phyloP scores from a whole-genome alignment of 768 basidiomycete genomes.

The Termitomyces sp. region DNA sequence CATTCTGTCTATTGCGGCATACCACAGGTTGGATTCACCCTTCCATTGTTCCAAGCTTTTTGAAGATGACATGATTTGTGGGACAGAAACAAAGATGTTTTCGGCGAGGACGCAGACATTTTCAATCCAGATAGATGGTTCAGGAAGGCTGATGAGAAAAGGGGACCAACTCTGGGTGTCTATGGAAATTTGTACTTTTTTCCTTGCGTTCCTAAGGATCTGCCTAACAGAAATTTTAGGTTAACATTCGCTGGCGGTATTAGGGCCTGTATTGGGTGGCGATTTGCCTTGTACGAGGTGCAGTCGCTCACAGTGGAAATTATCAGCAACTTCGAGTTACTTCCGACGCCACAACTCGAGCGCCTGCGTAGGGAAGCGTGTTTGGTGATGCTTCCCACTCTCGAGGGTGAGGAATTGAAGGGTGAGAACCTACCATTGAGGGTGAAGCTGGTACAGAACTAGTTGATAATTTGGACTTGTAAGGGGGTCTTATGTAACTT shows the following conservation, averaged over 20 bases:
- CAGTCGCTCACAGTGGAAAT: conserved; percentile 55
- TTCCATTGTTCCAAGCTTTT: neutral
- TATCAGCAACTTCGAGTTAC: conserved; percentile 53
- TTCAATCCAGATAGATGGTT: conserved; percentile 59
- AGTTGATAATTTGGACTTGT: neutral
- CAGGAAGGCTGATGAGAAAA: conserved; percentile 27
- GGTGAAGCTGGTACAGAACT: conserved; percentile 29
- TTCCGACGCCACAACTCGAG: conserved; percentile 33
- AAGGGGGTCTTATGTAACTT: neutral
- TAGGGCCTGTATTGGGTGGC: conserved; percentile 44
- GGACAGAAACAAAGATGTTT: conserved; percentile 39
- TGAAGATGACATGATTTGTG: neutral
- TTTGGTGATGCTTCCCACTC: conserved; percentile 42
- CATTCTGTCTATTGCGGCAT: conserved; percentile 47
- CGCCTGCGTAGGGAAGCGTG: conserved; percentile 39
- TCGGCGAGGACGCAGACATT: conserved; percentile 49
- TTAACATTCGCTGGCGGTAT: conserved; percentile 45
- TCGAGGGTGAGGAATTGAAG: conserved; percentile 38
- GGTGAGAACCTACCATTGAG: conserved; percentile 40
- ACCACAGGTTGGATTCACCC: conserved; percentile 38
- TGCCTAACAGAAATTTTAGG: conserved; percentile 19
- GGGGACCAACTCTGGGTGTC: conserved; percentile 35
- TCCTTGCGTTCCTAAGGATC: neutral
- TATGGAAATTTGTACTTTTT: conserved; percentile 40
- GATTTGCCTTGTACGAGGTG: conserved; percentile 50